Evolutionary conservation across 2,329 filamentous ascomycete genomes (phyloP).

Genomic region (Atkinsonella hypoxylon): DNA sequence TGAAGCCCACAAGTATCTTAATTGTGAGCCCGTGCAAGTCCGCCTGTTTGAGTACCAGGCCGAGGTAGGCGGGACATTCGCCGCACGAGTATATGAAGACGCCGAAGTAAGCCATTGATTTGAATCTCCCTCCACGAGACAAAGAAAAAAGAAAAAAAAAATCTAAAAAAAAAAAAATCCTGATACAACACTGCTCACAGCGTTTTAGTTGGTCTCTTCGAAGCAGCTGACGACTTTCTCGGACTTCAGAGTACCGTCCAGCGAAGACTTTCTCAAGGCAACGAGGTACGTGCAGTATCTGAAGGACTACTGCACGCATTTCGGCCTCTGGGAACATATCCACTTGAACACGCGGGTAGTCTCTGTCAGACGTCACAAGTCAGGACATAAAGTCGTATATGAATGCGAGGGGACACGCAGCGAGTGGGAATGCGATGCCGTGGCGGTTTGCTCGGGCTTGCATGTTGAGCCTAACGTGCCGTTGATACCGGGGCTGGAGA

Average conservation of each 20-base stretch:
- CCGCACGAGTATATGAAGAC: constrained; percentile 29
- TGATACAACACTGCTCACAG: too few relatives aligned
- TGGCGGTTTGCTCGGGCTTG: constrained; percentile 31
- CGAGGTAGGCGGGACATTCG: constrained; percentile 30
- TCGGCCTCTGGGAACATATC: constrained; percentile 26
- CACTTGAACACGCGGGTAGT: constrained; percentile 19
- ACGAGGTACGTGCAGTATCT: constrained; percentile 28
- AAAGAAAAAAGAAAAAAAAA: too few relatives aligned
- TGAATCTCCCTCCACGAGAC: not conserved
- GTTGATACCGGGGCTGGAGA: constrained; percentile 23
- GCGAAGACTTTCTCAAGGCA: constrained; percentile 28
- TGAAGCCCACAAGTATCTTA: constrained; percentile 20
- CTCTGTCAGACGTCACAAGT: constrained; percentile 9
- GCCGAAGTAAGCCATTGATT: constrained; percentile 20
- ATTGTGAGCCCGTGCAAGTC: constrained; percentile 22
- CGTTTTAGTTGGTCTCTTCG: constrained; percentile 27
- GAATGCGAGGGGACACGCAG: not conserved
- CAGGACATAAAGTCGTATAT: constrained; percentile 6
- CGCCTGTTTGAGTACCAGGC: constrained; percentile 29
- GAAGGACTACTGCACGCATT: constrained; percentile 25
- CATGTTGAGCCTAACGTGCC: constrained; percentile 27
- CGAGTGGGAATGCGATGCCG: constrained; percentile 27
- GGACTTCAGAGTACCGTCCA: constrained; percentile 26
- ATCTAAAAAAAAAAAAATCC: too few relatives aligned
- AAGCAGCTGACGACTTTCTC: constrained; percentile 36